These are phyloP conservation scores for Nicotiana attenuata DNA, from an alignment of 257 asterid genomes.

Conservation along the genomic window DNA sequence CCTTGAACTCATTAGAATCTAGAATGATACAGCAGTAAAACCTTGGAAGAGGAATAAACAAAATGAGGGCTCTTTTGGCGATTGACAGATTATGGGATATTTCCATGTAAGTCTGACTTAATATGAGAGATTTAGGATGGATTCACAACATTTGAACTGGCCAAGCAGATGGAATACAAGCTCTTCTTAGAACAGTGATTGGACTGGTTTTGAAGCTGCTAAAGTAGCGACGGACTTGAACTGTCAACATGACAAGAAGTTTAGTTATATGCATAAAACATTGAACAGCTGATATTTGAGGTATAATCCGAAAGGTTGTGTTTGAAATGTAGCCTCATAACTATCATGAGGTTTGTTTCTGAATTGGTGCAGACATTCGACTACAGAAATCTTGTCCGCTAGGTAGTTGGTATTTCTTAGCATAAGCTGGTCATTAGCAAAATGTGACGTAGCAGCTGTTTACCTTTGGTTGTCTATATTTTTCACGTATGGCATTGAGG, in stretches of 20 bases:
- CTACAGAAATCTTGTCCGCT: background rate
- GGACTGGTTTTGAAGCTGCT: conserved; percentile 28
- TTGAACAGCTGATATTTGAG: background rate
- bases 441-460: background rate
- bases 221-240: conserved; percentile 53
- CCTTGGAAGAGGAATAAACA: background rate
- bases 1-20: background rate
- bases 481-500: conserved; percentile 53
- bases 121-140: background rate
- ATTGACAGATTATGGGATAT: background rate
- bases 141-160: background rate
- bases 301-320: background rate
- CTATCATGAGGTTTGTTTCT: background rate
- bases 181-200: conserved; percentile 38
- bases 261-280: background rate
- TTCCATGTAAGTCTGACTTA: too few relatives aligned
- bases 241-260: conserved; percentile 26
- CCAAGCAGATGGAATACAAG: conserved; percentile 11
- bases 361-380: background rate
- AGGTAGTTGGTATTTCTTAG: background rate
- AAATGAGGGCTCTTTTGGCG: background rate
- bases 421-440: background rate
- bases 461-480: conserved; percentile 67
- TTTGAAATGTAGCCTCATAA: background rate
- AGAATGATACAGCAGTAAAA: background rate